Percentiles rank a stretch among this genome's conserved stretches.
Conservation (phyloP, 192 early-diverging fungal species). For the Coemansia umbellata region DNA sequence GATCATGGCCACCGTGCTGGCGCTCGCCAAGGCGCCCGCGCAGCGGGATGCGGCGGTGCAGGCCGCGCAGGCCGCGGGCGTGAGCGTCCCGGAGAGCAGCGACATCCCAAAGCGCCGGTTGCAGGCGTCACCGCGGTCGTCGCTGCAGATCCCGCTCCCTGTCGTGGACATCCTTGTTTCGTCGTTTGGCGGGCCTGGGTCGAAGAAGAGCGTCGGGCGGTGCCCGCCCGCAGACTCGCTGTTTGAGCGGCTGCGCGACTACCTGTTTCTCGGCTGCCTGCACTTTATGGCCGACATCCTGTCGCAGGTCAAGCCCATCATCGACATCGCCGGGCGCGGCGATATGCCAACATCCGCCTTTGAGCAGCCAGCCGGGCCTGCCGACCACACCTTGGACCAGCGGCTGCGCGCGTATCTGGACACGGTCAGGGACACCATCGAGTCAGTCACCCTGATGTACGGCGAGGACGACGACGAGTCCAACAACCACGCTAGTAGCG, state of each 20-base stretch:
- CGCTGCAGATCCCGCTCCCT: conserved; percentile 40
- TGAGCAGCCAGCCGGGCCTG: conserved; percentile 16
- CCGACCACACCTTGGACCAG: conserved; percentile 33
- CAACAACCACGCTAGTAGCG: not conserved
- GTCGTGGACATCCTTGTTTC: conserved; percentile 37
- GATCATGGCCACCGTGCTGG: conserved; percentile 43
- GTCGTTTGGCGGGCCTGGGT: conserved; percentile 19
- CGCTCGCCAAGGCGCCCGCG: conserved; percentile 22
- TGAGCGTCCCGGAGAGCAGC: conserved; percentile 10
- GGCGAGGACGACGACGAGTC: conserved; percentile 26
- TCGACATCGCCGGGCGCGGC: conserved; percentile 23
- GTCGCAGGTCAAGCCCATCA: conserved; percentile 36
- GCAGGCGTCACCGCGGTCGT: conserved; percentile 19
- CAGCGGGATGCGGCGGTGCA: not conserved
- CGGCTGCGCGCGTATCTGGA: conserved; percentile 34
- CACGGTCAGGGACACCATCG: conserved; percentile 32
- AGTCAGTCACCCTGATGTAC: conserved; percentile 47
- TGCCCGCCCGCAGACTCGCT: conserved; percentile 38
- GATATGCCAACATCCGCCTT: conserved; percentile 30
- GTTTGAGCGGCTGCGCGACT: conserved; percentile 37
- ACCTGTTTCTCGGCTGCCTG: conserved; percentile 43
- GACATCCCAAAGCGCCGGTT: not conserved
- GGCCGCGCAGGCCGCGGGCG: conserved; percentile 5
- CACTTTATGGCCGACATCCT: conserved; percentile 49
- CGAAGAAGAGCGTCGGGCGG: conserved; percentile 32